A percentile compares a stretch with the other conserved stretches of the same genome.
phyloP scores from a whole-genome alignment of 345 rosid species.

The Xanthoceras sorbifolium region DNA sequence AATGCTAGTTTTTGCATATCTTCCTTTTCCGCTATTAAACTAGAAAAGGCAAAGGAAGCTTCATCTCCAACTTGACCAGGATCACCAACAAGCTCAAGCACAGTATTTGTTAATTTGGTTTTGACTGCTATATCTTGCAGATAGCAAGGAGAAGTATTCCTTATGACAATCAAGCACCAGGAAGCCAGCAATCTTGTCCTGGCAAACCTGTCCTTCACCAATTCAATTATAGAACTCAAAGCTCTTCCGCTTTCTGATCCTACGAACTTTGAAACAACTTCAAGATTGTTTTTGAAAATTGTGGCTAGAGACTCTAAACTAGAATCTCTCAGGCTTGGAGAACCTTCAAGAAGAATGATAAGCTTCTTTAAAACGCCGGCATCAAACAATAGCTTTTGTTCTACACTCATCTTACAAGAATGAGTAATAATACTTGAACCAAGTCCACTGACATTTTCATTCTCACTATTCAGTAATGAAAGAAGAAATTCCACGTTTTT shows the following conservation, averaged over 20 bases:
- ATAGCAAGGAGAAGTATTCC: slow-evolving; percentile 59
- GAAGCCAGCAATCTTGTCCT: slow-evolving; percentile 84
- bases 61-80: slow-evolving; percentile 84
- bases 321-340: slow-evolving; percentile 72
- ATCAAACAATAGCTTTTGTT: slow-evolving; percentile 64
- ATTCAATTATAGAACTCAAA: slow-evolving; percentile 54
- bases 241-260: slow-evolving; percentile 58
- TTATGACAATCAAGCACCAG: slow-evolving; percentile 68
- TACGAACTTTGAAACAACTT: slow-evolving; percentile 52
- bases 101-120: slow-evolving; percentile 50
- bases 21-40: slow-evolving; percentile 61
- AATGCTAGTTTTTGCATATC: slow-evolving; percentile 83
- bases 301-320: slow-evolving; percentile 78
- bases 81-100: slow-evolving; percentile 89
- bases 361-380: slow-evolving; percentile 74
- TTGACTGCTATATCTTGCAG: slow-evolving; percentile 59
- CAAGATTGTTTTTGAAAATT: slow-evolving; percentile 59
- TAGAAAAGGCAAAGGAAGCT: slow-evolving; percentile 72
- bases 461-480: slow-evolving; percentile 59
- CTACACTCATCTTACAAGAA: slow-evolving; percentile 62
- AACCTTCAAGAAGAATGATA: slow-evolving; percentile 65
- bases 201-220: slow-evolving; percentile 60
- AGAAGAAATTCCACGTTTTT: slow-evolving; percentile 75
- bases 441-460: slow-evolving; percentile 79
- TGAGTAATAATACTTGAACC: slow-evolving; percentile 81